Base-by-base conservation (phyloP, 768 basidiomycete genomes). In the Cyclocybe aegerita region DNA sequence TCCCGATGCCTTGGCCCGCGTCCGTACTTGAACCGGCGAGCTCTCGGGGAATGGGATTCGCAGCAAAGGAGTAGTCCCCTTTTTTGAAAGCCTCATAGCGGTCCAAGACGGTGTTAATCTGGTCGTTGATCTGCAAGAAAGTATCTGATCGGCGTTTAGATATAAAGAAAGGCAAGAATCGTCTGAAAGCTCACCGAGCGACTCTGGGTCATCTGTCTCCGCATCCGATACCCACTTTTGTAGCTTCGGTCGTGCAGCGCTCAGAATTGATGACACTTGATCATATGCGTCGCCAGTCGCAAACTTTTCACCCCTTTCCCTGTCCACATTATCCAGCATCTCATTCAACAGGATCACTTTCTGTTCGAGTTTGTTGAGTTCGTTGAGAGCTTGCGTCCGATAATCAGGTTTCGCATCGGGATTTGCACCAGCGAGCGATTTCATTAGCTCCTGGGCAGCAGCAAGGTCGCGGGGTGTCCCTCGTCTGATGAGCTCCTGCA, bases 211-310 rank as follows among this genome's bases (percentile, higher is more conserved):
- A 36, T 93, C 88, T 2, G 84, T 77, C 60, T 93, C 88, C 12
- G 93, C 93, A 58, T 98, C 93, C 8, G 89, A 91, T 50, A 98
- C 90, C 96, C 97, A 98, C 62, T 93, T 96, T 69, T 99, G 97
- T 39, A 98, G 81, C 72, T 90, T 98, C 0, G 97, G 97, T 41
- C 94, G 80, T 2, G 95, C 94, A 39, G 80, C 79, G 29, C 74
- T 76, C 10, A 97, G 80, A 35, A 96, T 85, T 0, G 82, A 71
- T 0, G 96, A 89, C 2, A 98, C 93, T 86, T 99, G 97, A 70
- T 97, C 90, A 60, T 98, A 99, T 2, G 84, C 94, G 66, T 99
- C 97, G 4, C 97, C 96, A 32, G 80, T 73, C 32, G 83, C 92
- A 60, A 95, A 91, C 52, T 73, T 76, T 70, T 98, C 95, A 3